Evolutionary conservation across 257 asterid species (phyloP), one percentile per base, ranked within the genome.

Genomic region (Primulina tabacum): DNA sequence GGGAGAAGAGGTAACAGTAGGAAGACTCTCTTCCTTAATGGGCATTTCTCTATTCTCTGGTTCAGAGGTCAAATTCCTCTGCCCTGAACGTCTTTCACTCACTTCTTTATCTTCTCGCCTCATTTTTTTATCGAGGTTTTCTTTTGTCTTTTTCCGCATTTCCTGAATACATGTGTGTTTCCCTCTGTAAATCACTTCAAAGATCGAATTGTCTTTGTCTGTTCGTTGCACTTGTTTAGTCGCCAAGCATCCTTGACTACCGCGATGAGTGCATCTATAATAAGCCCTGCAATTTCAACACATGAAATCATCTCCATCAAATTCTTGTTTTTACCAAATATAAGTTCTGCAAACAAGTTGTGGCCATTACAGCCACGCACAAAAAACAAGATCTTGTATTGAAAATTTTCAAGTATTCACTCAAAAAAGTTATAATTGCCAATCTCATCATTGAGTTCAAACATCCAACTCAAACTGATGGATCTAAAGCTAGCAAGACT

Each of bases 241-340:
- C 1, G 97, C 97, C 74, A 83, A 52, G 72, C 98, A 92, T 2
- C 96, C 96, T 70, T 89, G 91, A 4, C 95, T 79, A 29, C 83
- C 63, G 26, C 86, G 87, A 76, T 90, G 92, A 29, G 96, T 90
- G 83, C 98, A 92, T 62, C 98, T 60, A 30, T 90, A 92, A 60
- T 92, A 92, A 0, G 96, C 90, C 79, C 98, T 92, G 86, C 37
- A 14, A 73, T 64, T 64, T 2, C 4, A 65, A 47, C 40, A 18
- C 16, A 47, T 21, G 2, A 5, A 69, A 60, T 28, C 6, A 32
- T 53, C 37, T 37, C 56, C 43, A 32, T 35, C 24, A 55, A 30
- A 16, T 33, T 34, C 12, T n/a, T 33, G 29, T 2, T 16, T 34
- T 17, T 5, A 50, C 57, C 0, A 60, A 29, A 26, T 29, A 24